phyloP scores from a whole-genome alignment of 2,329 filamentous ascomycete species.

The Rhynchosporium agropyri region DNA sequence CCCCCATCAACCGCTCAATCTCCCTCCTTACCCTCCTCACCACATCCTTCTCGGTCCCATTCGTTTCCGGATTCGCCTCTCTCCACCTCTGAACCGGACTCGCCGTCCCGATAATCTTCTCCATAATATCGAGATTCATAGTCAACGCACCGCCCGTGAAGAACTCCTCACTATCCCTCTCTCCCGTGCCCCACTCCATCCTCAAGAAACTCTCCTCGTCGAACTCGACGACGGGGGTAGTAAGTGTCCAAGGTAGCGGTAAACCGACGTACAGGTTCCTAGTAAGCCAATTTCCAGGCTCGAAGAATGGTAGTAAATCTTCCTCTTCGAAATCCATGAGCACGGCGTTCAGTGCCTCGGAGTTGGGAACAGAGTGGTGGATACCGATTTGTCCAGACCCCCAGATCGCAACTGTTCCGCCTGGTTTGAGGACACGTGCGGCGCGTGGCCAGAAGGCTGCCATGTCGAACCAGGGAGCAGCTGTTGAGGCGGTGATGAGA shows the following conservation, averaged over 20 bases:
- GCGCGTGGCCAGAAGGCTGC: slow-evolving; percentile 48
- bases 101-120: slow-evolving; percentile 40
- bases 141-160: slow-evolving; percentile 18
- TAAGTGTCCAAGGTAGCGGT: slow-evolving; percentile 48
- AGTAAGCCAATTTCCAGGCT: slow-evolving; percentile 44
- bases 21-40: slow-evolving; percentile 32
- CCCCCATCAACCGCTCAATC: slow-evolving; percentile 35
- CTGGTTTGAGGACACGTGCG: slow-evolving; percentile 48
- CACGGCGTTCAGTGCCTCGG: slow-evolving; percentile 42
- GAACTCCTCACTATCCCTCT: slow-evolving; percentile 18
- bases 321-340: slow-evolving; percentile 44
- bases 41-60: slow-evolving; percentile 44
- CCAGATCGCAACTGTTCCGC: slow-evolving; percentile 52
- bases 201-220: slow-evolving; percentile 29
- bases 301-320: slow-evolving; percentile 43
- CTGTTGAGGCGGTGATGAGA: slow-evolving; percentile 34
- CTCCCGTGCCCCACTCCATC: slow-evolving; percentile 20
- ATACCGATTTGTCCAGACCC: slow-evolving; percentile 31
- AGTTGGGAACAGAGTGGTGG: slow-evolving; percentile 44
- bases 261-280: slow-evolving; percentile 46
- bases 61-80: slow-evolving; percentile 42
- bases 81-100: slow-evolving; percentile 46
- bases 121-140: slow-evolving; percentile 30
- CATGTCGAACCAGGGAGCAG: slow-evolving; percentile 54
- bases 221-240: slow-evolving; percentile 38